phyloP scores from a whole-genome alignment of 23 red algal genomes.

The Gracilaria gracilis region DNA sequence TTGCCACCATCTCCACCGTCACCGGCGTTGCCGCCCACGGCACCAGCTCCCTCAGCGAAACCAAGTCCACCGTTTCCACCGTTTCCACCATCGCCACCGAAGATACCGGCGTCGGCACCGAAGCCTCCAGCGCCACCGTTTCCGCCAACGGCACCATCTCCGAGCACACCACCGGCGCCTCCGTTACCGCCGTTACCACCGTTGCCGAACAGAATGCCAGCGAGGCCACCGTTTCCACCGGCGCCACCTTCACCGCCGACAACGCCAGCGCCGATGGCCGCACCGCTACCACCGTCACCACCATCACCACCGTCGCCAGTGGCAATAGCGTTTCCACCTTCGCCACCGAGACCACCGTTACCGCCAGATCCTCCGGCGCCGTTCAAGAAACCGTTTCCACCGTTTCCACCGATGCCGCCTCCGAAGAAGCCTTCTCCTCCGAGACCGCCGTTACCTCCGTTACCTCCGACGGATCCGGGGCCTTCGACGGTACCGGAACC shows the following conservation, averaged over 20 bases:
- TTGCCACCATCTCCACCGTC: slow-evolving; percentile 25
- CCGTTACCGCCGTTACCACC: slow-evolving; percentile 31
- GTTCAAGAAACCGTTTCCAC: slow-evolving; percentile 24
- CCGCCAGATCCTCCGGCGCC: slow-evolving; percentile 23
- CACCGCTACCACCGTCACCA: slow-evolving; percentile 13
- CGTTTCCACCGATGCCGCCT: slow-evolving; percentile 14
- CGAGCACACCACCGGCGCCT: slow-evolving; percentile 24
- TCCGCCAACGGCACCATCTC: slow-evolving; percentile 16
- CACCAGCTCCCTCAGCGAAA: slow-evolving; percentile 25
- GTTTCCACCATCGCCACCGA: slow-evolving; percentile 22
- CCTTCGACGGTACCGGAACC: slow-evolving; percentile 27
- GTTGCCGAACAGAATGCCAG: slow-evolving; percentile 16
- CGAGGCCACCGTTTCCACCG: slow-evolving; percentile 28
- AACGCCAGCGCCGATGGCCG: slow-evolving; percentile 1
- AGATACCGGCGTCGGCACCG: slow-evolving; percentile 25
- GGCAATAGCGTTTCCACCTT: slow-evolving; percentile 26
- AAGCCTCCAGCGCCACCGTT: slow-evolving; percentile 30
- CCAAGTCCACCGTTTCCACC: slow-evolving; percentile 21
- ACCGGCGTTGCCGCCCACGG: slow-evolving; percentile 23
- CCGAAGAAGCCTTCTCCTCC: slow-evolving; percentile 43
- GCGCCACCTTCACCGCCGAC: slow-evolving; percentile 23
- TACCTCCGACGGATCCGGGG: slow-evolving; percentile 6
- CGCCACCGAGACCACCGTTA: slow-evolving; percentile 24
- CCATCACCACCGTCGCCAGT: slow-evolving; percentile 23
- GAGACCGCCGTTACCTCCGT: slow-evolving; percentile 41